Base-by-base conservation (phyloP, 768 basidiomycete species). In the Baorangia bicolor region DNA sequence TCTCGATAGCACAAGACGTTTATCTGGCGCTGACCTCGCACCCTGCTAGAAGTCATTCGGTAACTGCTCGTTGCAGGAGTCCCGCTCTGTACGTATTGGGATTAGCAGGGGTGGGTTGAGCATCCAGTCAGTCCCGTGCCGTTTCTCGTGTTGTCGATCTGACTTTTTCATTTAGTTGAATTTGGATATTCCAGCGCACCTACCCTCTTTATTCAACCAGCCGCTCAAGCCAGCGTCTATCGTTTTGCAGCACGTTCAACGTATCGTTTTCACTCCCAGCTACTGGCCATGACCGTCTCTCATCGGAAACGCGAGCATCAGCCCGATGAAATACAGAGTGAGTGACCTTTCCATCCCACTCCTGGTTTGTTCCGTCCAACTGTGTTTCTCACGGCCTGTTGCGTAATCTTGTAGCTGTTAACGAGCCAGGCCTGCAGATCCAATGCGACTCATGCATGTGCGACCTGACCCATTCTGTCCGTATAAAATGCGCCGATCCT, bases 391-490 rank as follows among this genome's bases (percentile, higher is more conserved):
- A 69, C 66, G 66, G 5, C 44, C 37, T 23, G 30, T 60, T 65
- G 69, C 65, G 65, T 73, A 67, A 70, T 60, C 64, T 52, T 57
- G 28, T 61, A 89, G 86, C 84, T 61, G 82, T 90, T 51, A 89
- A 84, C 65, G 91, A 93, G 61, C 90, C 91, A 16, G 92, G 90
- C 56, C 77, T 88, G 34, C 86, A 91, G 66, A 89, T 90, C 61
- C 81, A 87, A 61, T 95, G 93, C 76, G 93, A 94, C 69, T 74
- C 83, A 14, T 96, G 95, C 73, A 76, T 76, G 59, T 83, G 85
- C 73, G 94, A 98, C 74, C 81, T 98, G 62, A 98, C 97, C 4
- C 94, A 98, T 69, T 92, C 92, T n/a, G 85, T 97, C 58, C 89
- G 95, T 58, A 93, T 99, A 69, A 94, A 95, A 73, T 99, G 96